Conservation (phyloP, 208 protist species). For the Trichomonas tenax region DNA sequence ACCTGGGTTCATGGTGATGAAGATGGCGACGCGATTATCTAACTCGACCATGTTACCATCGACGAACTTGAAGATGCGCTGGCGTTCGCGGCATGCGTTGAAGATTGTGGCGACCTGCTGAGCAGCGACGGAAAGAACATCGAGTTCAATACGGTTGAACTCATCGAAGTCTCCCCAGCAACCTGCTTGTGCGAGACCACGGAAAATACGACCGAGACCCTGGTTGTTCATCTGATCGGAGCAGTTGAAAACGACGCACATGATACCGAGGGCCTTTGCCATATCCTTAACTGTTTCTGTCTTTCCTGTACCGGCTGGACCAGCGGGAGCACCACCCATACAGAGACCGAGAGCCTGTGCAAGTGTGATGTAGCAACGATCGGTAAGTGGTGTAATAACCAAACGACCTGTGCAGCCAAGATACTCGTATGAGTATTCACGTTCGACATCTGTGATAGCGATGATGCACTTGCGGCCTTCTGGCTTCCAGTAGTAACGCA, state of each 20-base stretch:
- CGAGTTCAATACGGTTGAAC: slow-evolving; percentile 65
- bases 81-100: slow-evolving; percentile 42
- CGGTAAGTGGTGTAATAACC: too few species aligned
- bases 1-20: slow-evolving; percentile 95
- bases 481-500: slow-evolving; percentile 56
- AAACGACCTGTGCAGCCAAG: slow-evolving; percentile 57
- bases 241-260: slow-evolving; percentile 68
- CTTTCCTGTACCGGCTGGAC: too few species aligned
- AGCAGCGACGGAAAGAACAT: slow-evolving; percentile 64
- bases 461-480: slow-evolving; percentile 51
- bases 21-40: slow-evolving; percentile 61
- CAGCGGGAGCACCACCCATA: slow-evolving; percentile 59
- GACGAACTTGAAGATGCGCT: slow-evolving; percentile 53
- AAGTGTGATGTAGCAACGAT: slow-evolving; percentile 61
- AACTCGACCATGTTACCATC: slow-evolving; percentile 50
- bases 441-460: slow-evolving; percentile 54
- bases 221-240: slow-evolving; percentile 61
- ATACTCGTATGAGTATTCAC: slow-evolving; percentile 62
- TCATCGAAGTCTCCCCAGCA: slow-evolving; percentile 70
- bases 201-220: slow-evolving; percentile 59
- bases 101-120: slow-evolving; percentile 58
- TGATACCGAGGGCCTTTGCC: slow-evolving; percentile 58
- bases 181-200: slow-evolving; percentile 62
- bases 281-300: slow-evolving; percentile 71
- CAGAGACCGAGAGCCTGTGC: slow-evolving; percentile 59